Base-by-base conservation (phyloP, 495 filamentous ascomycete genomes). In the Aspergillus sclerotioniger region DNA sequence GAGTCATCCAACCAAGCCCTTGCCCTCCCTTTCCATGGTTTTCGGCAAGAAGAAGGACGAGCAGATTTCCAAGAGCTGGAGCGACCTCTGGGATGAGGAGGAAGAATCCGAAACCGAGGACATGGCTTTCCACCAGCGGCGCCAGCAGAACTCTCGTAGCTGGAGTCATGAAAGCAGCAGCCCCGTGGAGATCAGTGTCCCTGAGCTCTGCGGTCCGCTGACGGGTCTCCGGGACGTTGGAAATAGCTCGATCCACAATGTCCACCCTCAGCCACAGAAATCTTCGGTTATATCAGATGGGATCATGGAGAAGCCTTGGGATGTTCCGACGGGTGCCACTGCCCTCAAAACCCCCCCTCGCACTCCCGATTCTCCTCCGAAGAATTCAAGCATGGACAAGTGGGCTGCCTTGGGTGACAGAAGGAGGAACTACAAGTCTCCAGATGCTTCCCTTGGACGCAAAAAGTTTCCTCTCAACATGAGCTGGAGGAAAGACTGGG, bases 51-150 rank as follows among this genome's bases (percentile, higher is more conserved):
- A 88, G 67, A 82, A 82, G 60, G 83, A 88, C 3, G 75, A 82
- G 17, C 71, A 77, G 49, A 88, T 92, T 10, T 94, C 92, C 28
- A 96, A 97, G 84, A 97, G 92, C 80, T 97, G 92, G 92, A 94
- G 91, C 63, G 92, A 97, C 73, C 80, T 97, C 62, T 97, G 90
- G 87, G 92, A 96, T 55, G 92, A 96, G 71, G 92, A 96, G 53
- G 82, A 94, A 62, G 92, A 96, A 70, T 80, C 82, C 16, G 82
- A 89, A 69, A 77, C 77, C 45, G 80, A 84, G 55, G 80, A 83
- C 48, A 41, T 63, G 37, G 80, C 80, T 15, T 54, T 88, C 50
- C 76, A 86, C 61, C 71, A 80, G 55, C 80, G 87, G 35, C 87
- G 87, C 66, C 85, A 87, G 71, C 80, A 89, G 69, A 91, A 91